Evolutionary conservation across 2,329 filamentous ascomycete species (phyloP).

Genomic region (Neopestalotiopsis sp.): DNA sequence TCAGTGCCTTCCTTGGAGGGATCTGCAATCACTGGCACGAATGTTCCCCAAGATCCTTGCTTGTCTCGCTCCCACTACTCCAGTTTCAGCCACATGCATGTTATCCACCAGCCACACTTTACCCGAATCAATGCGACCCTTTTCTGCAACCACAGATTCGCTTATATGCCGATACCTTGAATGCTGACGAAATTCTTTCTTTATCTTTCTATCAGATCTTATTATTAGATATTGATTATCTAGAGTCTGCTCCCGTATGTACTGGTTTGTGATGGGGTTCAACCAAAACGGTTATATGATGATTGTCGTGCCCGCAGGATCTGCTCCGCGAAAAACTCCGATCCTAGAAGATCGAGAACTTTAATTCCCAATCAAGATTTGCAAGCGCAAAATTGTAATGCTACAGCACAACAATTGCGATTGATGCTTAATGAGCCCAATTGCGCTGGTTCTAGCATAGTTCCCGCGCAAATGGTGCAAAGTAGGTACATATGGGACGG

Average conservation of each 20-base stretch:
- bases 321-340: not conserved
- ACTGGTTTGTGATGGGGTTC: not conserved
- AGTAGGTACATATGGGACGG: not conserved
- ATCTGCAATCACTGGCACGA: not conserved
- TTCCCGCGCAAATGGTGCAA: not conserved
- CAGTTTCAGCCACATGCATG: constrained; percentile 1
- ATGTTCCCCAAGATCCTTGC: not conserved
- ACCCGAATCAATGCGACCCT: not conserved
- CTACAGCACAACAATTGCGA: not conserved
- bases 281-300: not conserved
- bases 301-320: not conserved
- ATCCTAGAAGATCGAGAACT: not conserved
- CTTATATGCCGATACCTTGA: not conserved
- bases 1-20: not conserved
- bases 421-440: not conserved
- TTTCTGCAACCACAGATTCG: not conserved
- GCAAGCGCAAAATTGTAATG: not conserved
- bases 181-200: not conserved
- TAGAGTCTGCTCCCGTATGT: not conserved
- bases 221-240: not conserved
- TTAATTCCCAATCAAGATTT: not conserved
- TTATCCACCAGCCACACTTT: not conserved
- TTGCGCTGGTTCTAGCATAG: not conserved
- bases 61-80: not conserved
- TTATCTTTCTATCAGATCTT: not conserved